Evolutionary conservation across 139 green algal species (phyloP).

Genomic region (Chlamydomonas incerta): DNA sequence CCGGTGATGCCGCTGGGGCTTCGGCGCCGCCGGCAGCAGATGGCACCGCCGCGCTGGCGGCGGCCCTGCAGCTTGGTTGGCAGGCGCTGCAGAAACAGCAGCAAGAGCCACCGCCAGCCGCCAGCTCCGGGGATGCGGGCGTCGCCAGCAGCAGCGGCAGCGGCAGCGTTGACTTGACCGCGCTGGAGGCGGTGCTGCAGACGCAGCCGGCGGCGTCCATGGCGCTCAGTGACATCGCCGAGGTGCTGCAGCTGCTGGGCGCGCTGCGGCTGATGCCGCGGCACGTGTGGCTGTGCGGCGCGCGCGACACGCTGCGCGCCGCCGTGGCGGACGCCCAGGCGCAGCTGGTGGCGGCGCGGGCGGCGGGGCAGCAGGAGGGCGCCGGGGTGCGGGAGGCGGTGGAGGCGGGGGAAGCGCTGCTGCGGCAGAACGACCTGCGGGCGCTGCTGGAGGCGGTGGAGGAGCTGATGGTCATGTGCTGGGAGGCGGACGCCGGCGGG

Average conservation of each 20-base stretch:
- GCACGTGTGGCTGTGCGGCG: conserved; percentile 6
- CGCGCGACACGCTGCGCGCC: neutral
- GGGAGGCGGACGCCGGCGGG: conserved; percentile 17
- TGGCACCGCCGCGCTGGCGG: neutral
- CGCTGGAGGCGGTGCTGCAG: conserved; percentile 24
- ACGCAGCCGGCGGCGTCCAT: neutral
- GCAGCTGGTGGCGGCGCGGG: neutral
- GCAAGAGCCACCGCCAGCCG: neutral
- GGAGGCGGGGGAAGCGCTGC: neutral
- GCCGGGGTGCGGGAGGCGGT: neutral
- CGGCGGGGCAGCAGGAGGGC: neutral
- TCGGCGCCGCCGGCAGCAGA: too few relatives aligned
- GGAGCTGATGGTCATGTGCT: conserved; percentile 24
- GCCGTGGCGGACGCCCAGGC: neutral
- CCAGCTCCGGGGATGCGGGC: too few relatives aligned
- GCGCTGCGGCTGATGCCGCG: conserved; percentile 5
- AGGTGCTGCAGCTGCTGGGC: conserved; percentile 17
- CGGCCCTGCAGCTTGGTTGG: neutral
- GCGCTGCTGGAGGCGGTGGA: neutral
- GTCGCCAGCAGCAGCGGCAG: neutral
- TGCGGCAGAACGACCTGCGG: conserved; percentile 6
- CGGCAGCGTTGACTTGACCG: neutral
- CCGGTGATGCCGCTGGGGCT: too few relatives aligned
- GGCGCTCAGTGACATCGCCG: neutral
- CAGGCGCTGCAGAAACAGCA: neutral